Conservation (phyloP, 208 protist species). For the Leishmania aethiopica region DNA sequence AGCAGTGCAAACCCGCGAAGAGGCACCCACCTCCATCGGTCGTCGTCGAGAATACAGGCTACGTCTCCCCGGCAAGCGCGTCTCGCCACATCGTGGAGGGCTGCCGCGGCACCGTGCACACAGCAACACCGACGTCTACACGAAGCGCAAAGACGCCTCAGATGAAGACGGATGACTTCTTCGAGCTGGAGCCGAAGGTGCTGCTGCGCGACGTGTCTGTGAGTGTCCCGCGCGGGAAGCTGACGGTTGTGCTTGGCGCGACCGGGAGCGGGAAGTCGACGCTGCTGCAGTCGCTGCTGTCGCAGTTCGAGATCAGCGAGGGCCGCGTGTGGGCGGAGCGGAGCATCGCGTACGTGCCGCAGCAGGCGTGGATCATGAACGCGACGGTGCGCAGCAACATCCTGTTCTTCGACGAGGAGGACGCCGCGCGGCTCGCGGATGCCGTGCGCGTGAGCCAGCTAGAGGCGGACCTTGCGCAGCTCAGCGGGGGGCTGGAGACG, state of each 20-base stretch:
- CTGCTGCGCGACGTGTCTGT: conserved; percentile 48
- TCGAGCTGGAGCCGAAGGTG: conserved; percentile 36
- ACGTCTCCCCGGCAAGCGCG: background rate
- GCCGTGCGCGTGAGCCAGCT: conserved; percentile 78
- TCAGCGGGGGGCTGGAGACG: conserved; percentile 88
- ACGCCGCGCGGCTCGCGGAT: conserved; percentile 44
- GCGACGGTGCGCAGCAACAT: conserved; percentile 95
- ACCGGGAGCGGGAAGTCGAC: conserved; percentile 81
- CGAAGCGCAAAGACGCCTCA: background rate
- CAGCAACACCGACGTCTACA: background rate
- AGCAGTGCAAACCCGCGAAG: conserved; percentile 20
- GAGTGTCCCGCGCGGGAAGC: conserved; percentile 44
- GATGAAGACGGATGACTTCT: conserved; percentile 21
- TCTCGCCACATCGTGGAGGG: background rate
- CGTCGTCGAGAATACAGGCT: background rate
- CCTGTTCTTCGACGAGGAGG: conserved; percentile 78
- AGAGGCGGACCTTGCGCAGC: conserved; percentile 73
- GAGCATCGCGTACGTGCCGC: conserved; percentile 88
- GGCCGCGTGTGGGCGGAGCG: background rate
- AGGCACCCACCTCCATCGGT: background rate
- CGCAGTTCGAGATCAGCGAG: background rate
- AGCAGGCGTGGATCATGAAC: conserved; percentile 94
- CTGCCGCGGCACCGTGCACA: background rate
- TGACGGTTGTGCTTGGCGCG: conserved; percentile 68
- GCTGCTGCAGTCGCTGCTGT: conserved; percentile 34